A percentile compares a stretch with the other conserved stretches of the same genome.
These are phyloP conservation scores for Cyberlindnera xylosilytica DNA, from an alignment of 805 yeast genomes.

Conservation along the genomic window DNA sequence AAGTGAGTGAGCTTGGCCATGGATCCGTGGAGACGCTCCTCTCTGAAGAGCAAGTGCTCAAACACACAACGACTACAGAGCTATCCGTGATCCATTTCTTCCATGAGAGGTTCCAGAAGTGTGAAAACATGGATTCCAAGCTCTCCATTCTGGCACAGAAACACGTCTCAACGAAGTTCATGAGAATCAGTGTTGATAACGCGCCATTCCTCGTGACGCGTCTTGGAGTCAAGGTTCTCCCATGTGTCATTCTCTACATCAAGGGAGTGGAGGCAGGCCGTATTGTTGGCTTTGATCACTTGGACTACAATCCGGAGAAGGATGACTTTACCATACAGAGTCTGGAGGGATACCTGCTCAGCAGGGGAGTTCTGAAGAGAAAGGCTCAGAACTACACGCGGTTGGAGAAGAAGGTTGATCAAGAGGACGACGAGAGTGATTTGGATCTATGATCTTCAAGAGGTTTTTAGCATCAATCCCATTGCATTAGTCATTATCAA, in stretches of 20 bases:
- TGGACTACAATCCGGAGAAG: conserved; percentile 42
- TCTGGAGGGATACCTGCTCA: conserved; percentile 44
- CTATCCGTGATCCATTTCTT: conserved; percentile 58
- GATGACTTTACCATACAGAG: conserved; percentile 44
- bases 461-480: no score
- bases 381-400: conserved; percentile 32
- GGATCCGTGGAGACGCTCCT: conserved; percentile 41
- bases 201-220: conserved; percentile 73
- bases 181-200: conserved; percentile 53
- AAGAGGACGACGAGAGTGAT: conserved; percentile 37
- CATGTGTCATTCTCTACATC: conserved; percentile 61
- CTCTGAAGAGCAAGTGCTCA: conserved; percentile 58
- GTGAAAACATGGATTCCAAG: conserved; percentile 54
- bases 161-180: conserved; percentile 53
- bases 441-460: conserved; percentile 33
- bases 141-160: conserved; percentile 49
- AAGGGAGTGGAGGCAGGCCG: conserved; percentile 58
- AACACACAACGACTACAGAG: conserved; percentile 41
- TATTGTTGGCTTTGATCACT: conserved; percentile 65
- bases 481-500: not conserved
- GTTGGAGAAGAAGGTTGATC: conserved; percentile 14
- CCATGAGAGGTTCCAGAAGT: conserved; percentile 57
- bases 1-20: conserved; percentile 35
- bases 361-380: conserved; percentile 26
- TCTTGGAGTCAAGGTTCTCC: conserved; percentile 63